Base-by-base conservation (phyloP, 1,284 basidiomycete species). In the Dichomitus squalens region DNA sequence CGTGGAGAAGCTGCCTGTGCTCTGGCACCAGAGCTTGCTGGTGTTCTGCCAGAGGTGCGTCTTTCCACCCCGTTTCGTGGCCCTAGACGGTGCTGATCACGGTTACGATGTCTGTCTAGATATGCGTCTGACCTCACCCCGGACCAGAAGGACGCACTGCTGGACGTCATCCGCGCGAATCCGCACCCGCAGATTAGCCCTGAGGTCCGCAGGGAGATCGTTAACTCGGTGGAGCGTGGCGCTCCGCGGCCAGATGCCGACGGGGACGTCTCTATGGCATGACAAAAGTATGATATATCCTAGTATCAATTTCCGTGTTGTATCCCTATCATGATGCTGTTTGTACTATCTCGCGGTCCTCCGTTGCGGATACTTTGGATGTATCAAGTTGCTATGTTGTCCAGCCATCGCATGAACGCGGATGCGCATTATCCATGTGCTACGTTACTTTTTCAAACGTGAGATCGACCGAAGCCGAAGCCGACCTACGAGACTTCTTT, bases 1-100 rank as follows among this genome's bases (percentile, higher is more conserved):
- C 53, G 76, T 84, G 2, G 87, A 89, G 57, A 88, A 88, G 72
- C 80, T 97, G 56, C 97, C 97, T 7, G 97, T 99, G 11, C 80
- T 99, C 12, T 99, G 97, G 97, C 95, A 99, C 72, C 97, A 99
- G 76, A 94, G 92, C 71, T 80, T 99, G 58, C 82, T 99, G 7
- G 94, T 96, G 5, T 98, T 99, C 71, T 88, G 86, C 33, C 97
- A 99, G 76, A 80, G 96, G 92, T 93, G 60, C 55, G 78, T 40
- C 11, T 18, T n/a, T 7, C 8, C 40, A 12, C 60, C 49, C 12
- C 55, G 49, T 36, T 39, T 48, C 20, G 49, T 18, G 21, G 31
- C 7, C 18, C 1, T 34, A 27, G 20, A 21, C 16, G 47, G n/a
- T 36, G 39, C 5, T 4, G 16, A 43, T 55, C 34, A 48, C 55